Base-by-base conservation (phyloP, 768 basidiomycete species). In the Suillus clintonianus region DNA sequence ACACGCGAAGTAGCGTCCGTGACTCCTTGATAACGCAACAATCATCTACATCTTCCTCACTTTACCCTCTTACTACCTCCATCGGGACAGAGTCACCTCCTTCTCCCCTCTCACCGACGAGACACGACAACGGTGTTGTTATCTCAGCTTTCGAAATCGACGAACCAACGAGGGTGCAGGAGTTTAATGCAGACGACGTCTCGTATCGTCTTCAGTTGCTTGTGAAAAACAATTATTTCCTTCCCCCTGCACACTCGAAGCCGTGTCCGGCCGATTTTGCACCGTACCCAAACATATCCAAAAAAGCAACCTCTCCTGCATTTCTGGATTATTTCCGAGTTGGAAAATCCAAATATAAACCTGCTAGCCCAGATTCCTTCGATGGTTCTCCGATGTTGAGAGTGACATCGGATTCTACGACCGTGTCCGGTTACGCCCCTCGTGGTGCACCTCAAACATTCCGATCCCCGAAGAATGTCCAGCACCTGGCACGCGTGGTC, bases 151-250 rank as follows among this genome's bases (percentile, higher is more conserved):
- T 82, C 60, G 80, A 81, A 56, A 76, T 85, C 17, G 85, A 85
- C 32, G 79, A 79, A 19, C 39, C 24, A 30, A 82, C 79, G 41
- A 84, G 79, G 54, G 73, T 80, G 32, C 81, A 85, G 66, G 83
- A 81, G 59, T 86, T 83, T 67, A 82, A 86, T 68, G 82, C 83
- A 24, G 92, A 95, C 75, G 93, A 95, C 70, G 92, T 94, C 45
- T 87, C 91, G 22, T 92, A 92, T 77, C 89, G 93, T 27, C 85
- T 95, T 22, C 89, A 88, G 45, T 83, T 95, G 60, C 85, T 95
- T 45, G 89, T 95, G 60, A 91, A 89, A 74, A 95, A 95, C 76
- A 94, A 83, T 71, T 95, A 95, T 73, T 95, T 92, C 71, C 86
- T 95, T 42, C 93, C 93, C 4, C 94, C 93, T 11, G 92, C 93